Percentiles rank a stretch among this genome's conserved stretches.
These are phyloP conservation scores for Trametes maxima DNA, from an alignment of 768 basidiomycete genomes.

Conservation along the genomic window DNA sequence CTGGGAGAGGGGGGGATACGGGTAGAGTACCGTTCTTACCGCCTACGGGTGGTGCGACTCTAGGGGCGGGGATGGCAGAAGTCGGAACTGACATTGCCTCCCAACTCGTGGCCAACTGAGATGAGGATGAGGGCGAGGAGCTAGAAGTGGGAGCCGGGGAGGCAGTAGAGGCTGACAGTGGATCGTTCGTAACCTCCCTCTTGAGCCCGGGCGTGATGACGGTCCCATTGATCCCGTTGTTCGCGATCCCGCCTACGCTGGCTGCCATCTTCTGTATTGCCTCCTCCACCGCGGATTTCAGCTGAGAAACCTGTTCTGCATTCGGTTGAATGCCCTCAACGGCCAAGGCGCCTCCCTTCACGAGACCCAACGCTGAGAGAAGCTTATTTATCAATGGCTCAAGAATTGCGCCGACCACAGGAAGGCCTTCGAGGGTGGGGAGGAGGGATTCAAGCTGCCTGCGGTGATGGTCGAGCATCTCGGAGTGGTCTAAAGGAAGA, in stretches of 20 bases:
- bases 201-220: too few relatives aligned
- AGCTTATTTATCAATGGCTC: neutral
- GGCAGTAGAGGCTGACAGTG: neutral
- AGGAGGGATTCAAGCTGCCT: constrained; percentile 1
- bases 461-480: neutral
- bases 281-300: too few relatives aligned
- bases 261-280: too few relatives aligned
- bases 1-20: constrained; percentile 20
- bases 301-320: too few relatives aligned
- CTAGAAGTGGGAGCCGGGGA: neutral
- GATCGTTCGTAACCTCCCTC: too few relatives aligned
- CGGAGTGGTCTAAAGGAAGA: neutral
- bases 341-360: neutral
- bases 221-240: too few relatives aligned
- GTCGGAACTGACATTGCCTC: neutral
- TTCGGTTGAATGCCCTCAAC: neutral
- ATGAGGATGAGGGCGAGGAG: neutral
- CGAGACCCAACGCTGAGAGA: neutral
- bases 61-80: neutral
- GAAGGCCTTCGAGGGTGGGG: neutral
- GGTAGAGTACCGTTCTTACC: neutral
- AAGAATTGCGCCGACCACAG: neutral
- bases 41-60: neutral
- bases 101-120: neutral
- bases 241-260: too few relatives aligned